Evolutionary conservation across 2,329 filamentous ascomycete species (phyloP).

Genomic region (Oidium heveae): DNA sequence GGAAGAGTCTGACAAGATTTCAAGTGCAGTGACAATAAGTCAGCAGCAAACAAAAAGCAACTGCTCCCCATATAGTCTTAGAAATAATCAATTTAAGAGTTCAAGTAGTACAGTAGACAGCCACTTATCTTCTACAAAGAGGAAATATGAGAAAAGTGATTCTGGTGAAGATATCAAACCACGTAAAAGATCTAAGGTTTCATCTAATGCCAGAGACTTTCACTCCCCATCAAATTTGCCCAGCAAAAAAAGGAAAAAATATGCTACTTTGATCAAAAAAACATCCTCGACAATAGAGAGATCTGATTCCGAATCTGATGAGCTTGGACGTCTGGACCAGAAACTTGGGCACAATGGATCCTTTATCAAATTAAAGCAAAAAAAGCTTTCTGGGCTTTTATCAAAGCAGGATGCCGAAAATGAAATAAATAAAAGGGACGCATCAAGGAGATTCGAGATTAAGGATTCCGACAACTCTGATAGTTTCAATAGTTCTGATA

Average conservation of each 20-base stretch:
- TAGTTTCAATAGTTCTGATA: slow-evolving; percentile 19
- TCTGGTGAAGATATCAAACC: slow-evolving; percentile 4
- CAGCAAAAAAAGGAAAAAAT: background rate
- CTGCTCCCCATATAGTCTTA: background rate
- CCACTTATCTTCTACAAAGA: no score
- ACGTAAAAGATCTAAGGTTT: background rate
- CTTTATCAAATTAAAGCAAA: background rate
- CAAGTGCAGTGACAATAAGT: slow-evolving; percentile 9
- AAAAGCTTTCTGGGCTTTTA: no score
- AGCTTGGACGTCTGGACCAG: background rate
- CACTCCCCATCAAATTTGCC: background rate
- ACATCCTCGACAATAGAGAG: background rate
- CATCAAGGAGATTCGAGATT: background rate
- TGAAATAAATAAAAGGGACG: background rate
- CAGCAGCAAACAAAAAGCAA: slow-evolving; percentile 1
- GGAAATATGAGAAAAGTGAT: slow-evolving; percentile 2
- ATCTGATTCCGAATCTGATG: slow-evolving; percentile 1
- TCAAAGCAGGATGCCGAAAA: no score
- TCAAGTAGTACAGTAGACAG: no score
- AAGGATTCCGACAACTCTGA: slow-evolving; percentile 21
- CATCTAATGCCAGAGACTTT: background rate
- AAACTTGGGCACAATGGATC: background rate
- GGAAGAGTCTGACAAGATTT: slow-evolving; percentile 5
- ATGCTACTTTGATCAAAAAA: background rate
- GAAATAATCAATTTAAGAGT: background rate